Conservation (phyloP, 345 rosid species). For the Euphorbia tirucalli region DNA sequence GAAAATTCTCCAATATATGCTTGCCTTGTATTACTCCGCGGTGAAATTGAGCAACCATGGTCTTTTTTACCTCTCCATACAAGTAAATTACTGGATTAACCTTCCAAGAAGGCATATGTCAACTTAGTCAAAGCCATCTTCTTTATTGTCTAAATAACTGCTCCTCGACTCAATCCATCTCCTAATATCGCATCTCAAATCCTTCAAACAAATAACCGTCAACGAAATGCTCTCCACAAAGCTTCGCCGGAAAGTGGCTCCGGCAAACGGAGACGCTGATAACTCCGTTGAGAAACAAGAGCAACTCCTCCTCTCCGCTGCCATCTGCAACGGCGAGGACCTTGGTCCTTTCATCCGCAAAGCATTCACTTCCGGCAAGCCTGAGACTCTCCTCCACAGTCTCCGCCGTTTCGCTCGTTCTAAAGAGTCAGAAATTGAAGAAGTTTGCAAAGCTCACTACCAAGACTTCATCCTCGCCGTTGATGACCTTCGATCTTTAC, state of each 20-base stretch:
- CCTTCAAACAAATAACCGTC: not conserved
- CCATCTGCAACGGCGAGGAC: conserved; percentile 92
- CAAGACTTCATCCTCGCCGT: conserved; percentile 97
- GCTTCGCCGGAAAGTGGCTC: conserved; percentile 71
- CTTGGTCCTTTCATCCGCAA: conserved; percentile 86
- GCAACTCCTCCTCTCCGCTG: conserved; percentile 77
- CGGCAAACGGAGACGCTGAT: conserved; percentile 45
- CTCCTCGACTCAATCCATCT: not conserved
- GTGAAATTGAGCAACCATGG: not conserved
- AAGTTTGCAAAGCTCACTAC: conserved; percentile 95
- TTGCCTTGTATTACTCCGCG: not conserved
- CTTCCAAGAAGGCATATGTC: not conserved
- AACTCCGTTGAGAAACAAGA: conserved; percentile 85
- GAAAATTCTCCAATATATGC: too few relatives aligned
- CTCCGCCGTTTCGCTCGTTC: conserved; percentile 85
- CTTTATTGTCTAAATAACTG: conserved; percentile 1
- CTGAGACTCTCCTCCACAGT: conserved; percentile 79
- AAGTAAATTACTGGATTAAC: not conserved
- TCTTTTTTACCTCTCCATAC: not conserved
- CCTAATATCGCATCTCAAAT: not conserved
- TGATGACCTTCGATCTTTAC: conserved; percentile 94
- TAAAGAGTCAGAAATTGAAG: conserved; percentile 95
- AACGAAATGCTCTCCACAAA: conserved; percentile 56
- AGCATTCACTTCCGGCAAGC: conserved; percentile 74
- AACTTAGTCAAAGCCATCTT: conserved; percentile 1